Evolutionary conservation across 805 yeast genomes (phyloP).

Genomic region (Schwanniomyces vanrijiae): DNA sequence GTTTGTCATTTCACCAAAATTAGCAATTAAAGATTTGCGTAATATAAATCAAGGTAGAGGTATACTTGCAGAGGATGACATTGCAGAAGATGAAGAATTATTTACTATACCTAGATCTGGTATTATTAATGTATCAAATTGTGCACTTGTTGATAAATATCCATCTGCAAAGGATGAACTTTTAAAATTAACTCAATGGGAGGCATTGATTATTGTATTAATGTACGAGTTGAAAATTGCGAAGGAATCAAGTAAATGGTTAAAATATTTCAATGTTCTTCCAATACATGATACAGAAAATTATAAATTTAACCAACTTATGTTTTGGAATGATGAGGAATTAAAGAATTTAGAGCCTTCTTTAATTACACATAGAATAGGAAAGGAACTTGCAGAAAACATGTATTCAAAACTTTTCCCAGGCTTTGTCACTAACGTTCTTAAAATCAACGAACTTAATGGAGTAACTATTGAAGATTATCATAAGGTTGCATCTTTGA

Average conservation of each 20-base stretch:
- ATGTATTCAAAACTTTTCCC: slow-evolving; percentile 53
- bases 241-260: slow-evolving; percentile 58
- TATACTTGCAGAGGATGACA: slow-evolving; percentile 61
- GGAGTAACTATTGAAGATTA: slow-evolving; percentile 53
- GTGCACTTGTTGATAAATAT: slow-evolving; percentile 38
- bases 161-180: slow-evolving; percentile 35
- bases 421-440: slow-evolving; percentile 25
- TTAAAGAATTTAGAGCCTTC: slow-evolving; percentile 64
- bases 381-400: slow-evolving; percentile 62
- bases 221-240: slow-evolving; percentile 55
- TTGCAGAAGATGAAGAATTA: slow-evolving; percentile 59
- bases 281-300: slow-evolving; percentile 46
- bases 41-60: slow-evolving; percentile 72
- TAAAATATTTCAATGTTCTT: slow-evolving; percentile 65
- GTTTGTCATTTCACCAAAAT: slow-evolving; percentile 52
- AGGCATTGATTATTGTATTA: slow-evolving; percentile 66
- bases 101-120: slow-evolving; percentile 66
- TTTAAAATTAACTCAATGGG: slow-evolving; percentile 65
- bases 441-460: slow-evolving; percentile 31
- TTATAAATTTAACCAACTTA: slow-evolving; percentile 58
- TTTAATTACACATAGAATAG: slow-evolving; percentile 65
- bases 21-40: slow-evolving; percentile 63
- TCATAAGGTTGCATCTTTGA: slow-evolving; percentile 71
- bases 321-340: slow-evolving; percentile 77
- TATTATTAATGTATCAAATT: slow-evolving; percentile 60